Evolutionary conservation across 129 eudicot species (phyloP).

Genomic region (Solidago caesia): DNA sequence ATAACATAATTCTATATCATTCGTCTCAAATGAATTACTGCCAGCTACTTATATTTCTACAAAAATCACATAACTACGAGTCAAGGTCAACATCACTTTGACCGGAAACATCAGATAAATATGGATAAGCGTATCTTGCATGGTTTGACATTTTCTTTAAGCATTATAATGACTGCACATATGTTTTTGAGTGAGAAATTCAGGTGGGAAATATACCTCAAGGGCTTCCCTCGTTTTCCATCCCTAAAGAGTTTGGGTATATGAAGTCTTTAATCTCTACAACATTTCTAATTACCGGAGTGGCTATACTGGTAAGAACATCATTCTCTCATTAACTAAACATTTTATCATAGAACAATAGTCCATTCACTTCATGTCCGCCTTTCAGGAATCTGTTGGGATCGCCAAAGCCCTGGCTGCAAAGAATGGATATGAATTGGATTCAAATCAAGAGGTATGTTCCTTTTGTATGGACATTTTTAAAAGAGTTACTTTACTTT

Average conservation of each 20-base stretch:
- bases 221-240: conserved; percentile 91
- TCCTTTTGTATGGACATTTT: not conserved
- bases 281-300: conserved; percentile 88
- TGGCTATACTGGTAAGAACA: conserved; percentile 80
- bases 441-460: conserved; percentile 96
- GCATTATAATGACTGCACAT: conserved; percentile 4
- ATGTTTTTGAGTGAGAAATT: conserved; percentile 25
- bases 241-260: conserved; percentile 73
- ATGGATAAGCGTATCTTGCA: conserved; percentile 1
- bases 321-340: conserved; percentile 4
- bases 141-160: conserved; percentile 11
- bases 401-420: conserved; percentile 99
- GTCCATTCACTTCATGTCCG: conserved; percentile 8
- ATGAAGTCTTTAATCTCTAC: conserved; percentile 75
- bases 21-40: not conserved
- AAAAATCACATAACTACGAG: not conserved
- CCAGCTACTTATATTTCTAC: not conserved
- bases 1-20: conserved; percentile 3
- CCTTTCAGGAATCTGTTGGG: conserved; percentile 91
- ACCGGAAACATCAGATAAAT: not conserved
- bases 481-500: not conserved
- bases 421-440: conserved; percentile 93
- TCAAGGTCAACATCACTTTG: not conserved
- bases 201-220: conserved; percentile 97
- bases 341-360: conserved; percentile 4